phyloP scores from a whole-genome alignment of 495 filamentous ascomycete genomes.

The Chaetomidium leptoderma region DNA sequence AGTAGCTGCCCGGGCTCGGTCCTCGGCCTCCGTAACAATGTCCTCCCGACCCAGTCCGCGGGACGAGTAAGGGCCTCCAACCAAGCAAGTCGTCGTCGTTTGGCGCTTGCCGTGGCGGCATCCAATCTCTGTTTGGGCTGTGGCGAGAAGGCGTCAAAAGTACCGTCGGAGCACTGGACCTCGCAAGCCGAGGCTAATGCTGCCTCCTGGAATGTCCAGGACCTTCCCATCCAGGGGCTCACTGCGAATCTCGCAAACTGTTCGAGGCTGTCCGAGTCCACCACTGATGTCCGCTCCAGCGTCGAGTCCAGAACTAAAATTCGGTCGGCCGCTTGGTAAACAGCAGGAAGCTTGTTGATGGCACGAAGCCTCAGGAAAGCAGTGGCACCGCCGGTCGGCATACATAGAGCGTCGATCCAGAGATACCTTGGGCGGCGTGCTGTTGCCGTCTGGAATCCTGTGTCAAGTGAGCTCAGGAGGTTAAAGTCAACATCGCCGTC shows the following conservation, averaged over 20 bases:
- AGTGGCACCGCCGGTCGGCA: conserved; percentile 13
- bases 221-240: conserved; percentile 23
- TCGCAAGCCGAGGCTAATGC: conserved; percentile 18
- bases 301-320: conserved; percentile 23
- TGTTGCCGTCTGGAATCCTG: conserved; percentile 18
- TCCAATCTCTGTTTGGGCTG: conserved; percentile 4
- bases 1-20: neutral
- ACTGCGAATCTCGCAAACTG: conserved; percentile 20
- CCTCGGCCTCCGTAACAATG: neutral
- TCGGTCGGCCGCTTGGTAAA: conserved; percentile 23
- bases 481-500: conserved; percentile 12
- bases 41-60: conserved; percentile 1
- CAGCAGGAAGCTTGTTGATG: conserved; percentile 24
- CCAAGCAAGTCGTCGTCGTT: neutral
- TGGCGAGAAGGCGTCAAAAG: conserved; percentile 18
- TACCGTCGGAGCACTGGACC: conserved; percentile 26
- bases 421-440: conserved; percentile 16
- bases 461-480: conserved; percentile 18
- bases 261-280: conserved; percentile 19
- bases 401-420: conserved; percentile 28
- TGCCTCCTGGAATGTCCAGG: conserved; percentile 25
- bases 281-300: conserved; percentile 17
- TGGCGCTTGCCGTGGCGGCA: neutral
- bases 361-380: conserved; percentile 16
- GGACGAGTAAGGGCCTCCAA: conserved; percentile 12